These are phyloP conservation scores for Malassezia brasiliensis DNA, from an alignment of 1,284 basidiomycete species.

Conservation along the genomic window DNA sequence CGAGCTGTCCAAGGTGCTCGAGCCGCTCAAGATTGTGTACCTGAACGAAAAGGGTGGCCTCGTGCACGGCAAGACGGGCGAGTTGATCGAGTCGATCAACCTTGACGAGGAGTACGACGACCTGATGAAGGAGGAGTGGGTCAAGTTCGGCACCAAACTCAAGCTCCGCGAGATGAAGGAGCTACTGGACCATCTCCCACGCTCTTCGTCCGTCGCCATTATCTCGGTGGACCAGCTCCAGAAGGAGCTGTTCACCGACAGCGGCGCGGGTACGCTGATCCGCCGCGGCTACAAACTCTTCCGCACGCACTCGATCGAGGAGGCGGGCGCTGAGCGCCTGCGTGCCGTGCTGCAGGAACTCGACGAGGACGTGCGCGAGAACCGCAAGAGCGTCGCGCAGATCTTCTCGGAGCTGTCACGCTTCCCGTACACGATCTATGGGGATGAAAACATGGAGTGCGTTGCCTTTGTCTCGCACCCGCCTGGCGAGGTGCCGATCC, in stretches of 20 bases:
- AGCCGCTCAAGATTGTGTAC: slow-evolving; percentile 81
- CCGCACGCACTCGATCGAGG: slow-evolving; percentile 71
- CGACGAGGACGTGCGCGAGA: slow-evolving; percentile 78
- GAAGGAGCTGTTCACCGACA: slow-evolving; percentile 97
- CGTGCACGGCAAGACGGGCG: slow-evolving; percentile 72
- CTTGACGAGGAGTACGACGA: slow-evolving; percentile 96
- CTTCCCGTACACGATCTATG: slow-evolving; percentile 81
- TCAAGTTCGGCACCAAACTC: slow-evolving; percentile 98
- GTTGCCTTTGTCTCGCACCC: slow-evolving; percentile 90
- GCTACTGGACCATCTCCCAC: slow-evolving; percentile 91
- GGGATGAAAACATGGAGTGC: slow-evolving; percentile 91
- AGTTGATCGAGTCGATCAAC: slow-evolving; percentile 77
- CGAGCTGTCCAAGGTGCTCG: slow-evolving; percentile 47
- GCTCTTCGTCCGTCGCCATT: slow-evolving; percentile 94
- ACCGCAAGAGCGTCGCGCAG: slow-evolving; percentile 76
- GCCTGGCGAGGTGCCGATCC: slow-evolving; percentile 74
- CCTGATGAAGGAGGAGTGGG: slow-evolving; percentile 98
- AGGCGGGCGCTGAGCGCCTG: slow-evolving; percentile 81
- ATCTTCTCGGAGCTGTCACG: slow-evolving; percentile 64
- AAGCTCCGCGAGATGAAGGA: slow-evolving; percentile 99
- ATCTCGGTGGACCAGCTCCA: slow-evolving; percentile 88
- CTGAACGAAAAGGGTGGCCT: slow-evolving; percentile 96
- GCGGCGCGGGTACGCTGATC: slow-evolving; percentile 91
- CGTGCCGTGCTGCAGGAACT: slow-evolving; percentile 60
- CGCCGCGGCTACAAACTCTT: slow-evolving; percentile 95